Evolutionary conservation across 768 basidiomycete species (phyloP).

Genomic region (Plicaturopsis crispa): DNA sequence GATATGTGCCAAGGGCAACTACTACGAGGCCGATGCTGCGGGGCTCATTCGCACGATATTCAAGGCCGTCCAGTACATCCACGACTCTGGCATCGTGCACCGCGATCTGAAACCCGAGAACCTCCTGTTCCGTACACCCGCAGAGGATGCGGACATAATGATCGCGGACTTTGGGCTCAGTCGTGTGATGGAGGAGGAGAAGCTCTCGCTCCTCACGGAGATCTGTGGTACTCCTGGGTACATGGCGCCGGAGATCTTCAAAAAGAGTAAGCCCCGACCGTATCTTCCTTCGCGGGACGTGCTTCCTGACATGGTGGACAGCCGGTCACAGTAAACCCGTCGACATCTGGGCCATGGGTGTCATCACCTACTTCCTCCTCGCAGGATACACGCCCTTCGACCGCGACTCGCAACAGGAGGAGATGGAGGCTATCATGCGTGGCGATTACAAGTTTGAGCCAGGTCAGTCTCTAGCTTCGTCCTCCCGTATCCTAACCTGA

Average conservation of each 20-base stretch:
- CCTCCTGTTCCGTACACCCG: constrained; percentile 83
- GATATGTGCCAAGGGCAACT: constrained; percentile 95
- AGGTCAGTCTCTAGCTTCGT: constrained; percentile 1
- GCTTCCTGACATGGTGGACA: constrained; percentile 17
- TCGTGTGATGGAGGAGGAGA: constrained; percentile 86
- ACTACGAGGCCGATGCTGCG: constrained; percentile 96
- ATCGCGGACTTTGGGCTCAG: constrained; percentile 95
- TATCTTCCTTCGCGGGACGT: background rate
- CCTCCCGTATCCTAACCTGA: background rate
- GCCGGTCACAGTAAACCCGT: constrained; percentile 93
- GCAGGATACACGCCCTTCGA: constrained; percentile 95
- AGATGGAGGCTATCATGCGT: constrained; percentile 92
- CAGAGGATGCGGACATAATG: constrained; percentile 91
- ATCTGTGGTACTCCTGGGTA: constrained; percentile 96
- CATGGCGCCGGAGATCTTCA: constrained; percentile 96
- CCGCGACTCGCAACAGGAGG: constrained; percentile 76
- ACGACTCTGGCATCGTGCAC: constrained; percentile 89
- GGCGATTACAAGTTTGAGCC: constrained; percentile 93
- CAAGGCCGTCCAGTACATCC: constrained; percentile 85
- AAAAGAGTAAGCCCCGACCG: constrained; percentile 56
- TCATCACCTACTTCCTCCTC: constrained; percentile 95
- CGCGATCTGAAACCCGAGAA: constrained; percentile 97
- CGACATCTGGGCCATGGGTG: constrained; percentile 96
- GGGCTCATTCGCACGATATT: constrained; percentile 82
- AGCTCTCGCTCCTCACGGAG: constrained; percentile 83